phyloP scores from a whole-genome alignment of 495 filamentous ascomycete genomes.

The Achaetomiella virescens region DNA sequence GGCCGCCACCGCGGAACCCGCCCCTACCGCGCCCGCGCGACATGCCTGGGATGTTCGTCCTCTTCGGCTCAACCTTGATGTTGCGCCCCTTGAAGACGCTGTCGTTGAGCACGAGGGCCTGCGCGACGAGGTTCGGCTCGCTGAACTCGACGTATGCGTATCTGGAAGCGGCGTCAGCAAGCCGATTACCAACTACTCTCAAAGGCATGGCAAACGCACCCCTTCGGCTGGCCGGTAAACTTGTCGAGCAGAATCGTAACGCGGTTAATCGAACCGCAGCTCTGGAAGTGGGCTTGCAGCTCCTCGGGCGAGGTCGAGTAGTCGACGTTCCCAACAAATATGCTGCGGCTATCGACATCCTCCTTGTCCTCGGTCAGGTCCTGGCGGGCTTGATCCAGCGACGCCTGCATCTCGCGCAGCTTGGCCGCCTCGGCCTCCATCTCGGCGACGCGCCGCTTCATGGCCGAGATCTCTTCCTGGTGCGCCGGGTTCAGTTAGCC shows the following conservation, averaged over 20 bases:
- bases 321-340: constrained; percentile 99
- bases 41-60: constrained; percentile 96
- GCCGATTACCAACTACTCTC: not conserved
- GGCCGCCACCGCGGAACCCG: constrained; percentile 50
- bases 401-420: constrained; percentile 92
- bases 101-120: constrained; percentile 92
- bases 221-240: constrained; percentile 96
- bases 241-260: constrained; percentile 98
- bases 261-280: constrained; percentile 93
- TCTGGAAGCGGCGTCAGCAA: constrained; percentile 40
- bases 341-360: constrained; percentile 89
- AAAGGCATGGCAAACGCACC: constrained; percentile 51
- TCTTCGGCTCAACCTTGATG: constrained; percentile 95
- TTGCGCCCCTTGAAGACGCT: constrained; percentile 92
- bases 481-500: constrained; percentile 7
- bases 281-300: constrained; percentile 98
- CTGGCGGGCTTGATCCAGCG: constrained; percentile 74
- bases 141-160: constrained; percentile 99
- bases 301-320: constrained; percentile 97
- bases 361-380: constrained; percentile 88
- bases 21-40: constrained; percentile 62
- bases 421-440: constrained; percentile 99
- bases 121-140: constrained; percentile 86
- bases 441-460: constrained; percentile 96
- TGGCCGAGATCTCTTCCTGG: constrained; percentile 84